Conservation (phyloP, 176 grass and related monocot genomes). For the Musa acuminata region DNA sequence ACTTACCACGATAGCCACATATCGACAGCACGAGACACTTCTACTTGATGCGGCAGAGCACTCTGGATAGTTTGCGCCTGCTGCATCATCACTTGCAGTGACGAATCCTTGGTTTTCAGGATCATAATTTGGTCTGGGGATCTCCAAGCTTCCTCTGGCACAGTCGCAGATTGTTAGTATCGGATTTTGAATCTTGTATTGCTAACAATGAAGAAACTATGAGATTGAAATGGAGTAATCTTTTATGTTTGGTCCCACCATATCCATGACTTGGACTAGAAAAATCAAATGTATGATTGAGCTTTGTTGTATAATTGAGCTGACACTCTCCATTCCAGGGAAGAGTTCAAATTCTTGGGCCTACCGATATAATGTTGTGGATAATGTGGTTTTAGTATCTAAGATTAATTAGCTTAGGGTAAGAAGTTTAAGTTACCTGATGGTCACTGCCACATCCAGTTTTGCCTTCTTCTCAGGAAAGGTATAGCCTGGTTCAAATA, state of each 20-base stretch:
- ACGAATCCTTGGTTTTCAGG: background rate
- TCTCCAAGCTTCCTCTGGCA: slow-evolving; percentile 36
- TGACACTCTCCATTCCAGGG: no score
- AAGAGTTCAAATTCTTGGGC: no score
- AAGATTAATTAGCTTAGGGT: background rate
- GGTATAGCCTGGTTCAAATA: slow-evolving; percentile 57
- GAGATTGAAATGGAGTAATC: background rate
- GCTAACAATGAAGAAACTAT: background rate
- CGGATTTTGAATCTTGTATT: background rate
- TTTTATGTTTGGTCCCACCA: background rate
- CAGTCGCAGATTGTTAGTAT: background rate
- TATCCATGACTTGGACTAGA: background rate
- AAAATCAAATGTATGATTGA: background rate
- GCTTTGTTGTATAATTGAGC: no score
- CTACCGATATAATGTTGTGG: background rate
- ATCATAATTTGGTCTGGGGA: slow-evolving; percentile 31
- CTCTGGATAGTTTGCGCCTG: slow-evolving; percentile 14
- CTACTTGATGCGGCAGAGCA: slow-evolving; percentile 24
- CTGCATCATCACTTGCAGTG: background rate
- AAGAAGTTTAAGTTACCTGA: slow-evolving; percentile 31
- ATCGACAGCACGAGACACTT: slow-evolving; percentile 34
- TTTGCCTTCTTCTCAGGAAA: slow-evolving; percentile 50
- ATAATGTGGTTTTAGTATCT: background rate
- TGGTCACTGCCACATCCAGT: slow-evolving; percentile 33
- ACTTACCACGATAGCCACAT: slow-evolving; percentile 35